A percentile compares a stretch with the other conserved stretches of the same genome.
phyloP scores from a whole-genome alignment of 495 filamentous ascomycete species.

The Opeltia flavorubescens region DNA sequence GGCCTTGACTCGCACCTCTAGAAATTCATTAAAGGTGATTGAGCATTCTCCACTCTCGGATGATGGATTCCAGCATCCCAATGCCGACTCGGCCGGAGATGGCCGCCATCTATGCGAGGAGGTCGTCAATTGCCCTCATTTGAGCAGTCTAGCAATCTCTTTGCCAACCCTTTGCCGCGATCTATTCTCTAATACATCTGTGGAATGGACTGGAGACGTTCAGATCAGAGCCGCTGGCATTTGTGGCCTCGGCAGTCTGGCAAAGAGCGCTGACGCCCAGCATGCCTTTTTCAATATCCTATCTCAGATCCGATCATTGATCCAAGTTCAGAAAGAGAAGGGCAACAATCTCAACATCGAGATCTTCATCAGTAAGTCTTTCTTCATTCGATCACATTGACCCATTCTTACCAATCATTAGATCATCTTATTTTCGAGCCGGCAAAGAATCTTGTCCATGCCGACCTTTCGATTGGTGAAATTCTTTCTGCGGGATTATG shows the following conservation, averaged over 20 bases:
- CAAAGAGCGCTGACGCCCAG: constrained; percentile 12
- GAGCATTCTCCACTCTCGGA: constrained; percentile 36
- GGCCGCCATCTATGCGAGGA: constrained; percentile 32
- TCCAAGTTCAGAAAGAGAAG: constrained; percentile 15
- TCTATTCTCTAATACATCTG: constrained; percentile 29
- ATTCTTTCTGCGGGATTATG: constrained; percentile 25
- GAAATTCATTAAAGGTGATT: constrained; percentile 31
- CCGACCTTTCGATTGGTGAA: constrained; percentile 28
- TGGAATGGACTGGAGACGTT: constrained; percentile 32
- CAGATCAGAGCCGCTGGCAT: constrained; percentile 33
- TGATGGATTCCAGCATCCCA: constrained; percentile 34
- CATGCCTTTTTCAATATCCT: constrained; percentile 22
- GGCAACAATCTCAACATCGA: constrained; percentile 25
- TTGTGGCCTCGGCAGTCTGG: constrained; percentile 17
- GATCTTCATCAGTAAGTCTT: constrained; percentile 24
- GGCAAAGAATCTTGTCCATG: constrained; percentile 28
- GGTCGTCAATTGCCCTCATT: constrained; percentile 28
- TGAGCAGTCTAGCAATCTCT: constrained; percentile 33
- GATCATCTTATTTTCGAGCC: constrained; percentile 34
- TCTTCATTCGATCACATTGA: not conserved
- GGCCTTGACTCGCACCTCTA: constrained; percentile 32
- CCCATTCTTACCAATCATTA: not conserved
- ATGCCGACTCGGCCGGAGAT: constrained; percentile 18
- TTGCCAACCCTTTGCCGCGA: constrained; percentile 32
- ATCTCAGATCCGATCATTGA: constrained; percentile 26